These are phyloP conservation scores for Lasiodiplodia citricola DNA, from an alignment of 2,329 filamentous ascomycete genomes.

Conservation along the genomic window DNA sequence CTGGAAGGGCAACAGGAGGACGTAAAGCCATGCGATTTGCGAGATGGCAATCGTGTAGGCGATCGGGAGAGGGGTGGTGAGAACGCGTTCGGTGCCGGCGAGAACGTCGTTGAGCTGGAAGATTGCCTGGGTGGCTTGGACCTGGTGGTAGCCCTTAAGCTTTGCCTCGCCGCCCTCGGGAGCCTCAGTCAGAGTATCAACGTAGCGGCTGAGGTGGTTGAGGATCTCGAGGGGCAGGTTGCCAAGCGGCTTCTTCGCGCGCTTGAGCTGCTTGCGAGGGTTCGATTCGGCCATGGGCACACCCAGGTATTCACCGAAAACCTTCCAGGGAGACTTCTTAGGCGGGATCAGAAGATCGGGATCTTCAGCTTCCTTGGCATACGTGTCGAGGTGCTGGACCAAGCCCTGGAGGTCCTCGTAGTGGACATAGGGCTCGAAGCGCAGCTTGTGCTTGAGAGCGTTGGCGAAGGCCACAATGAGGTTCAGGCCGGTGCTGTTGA, in stretches of 20 bases:
- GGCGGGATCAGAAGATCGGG: constrained; percentile 43
- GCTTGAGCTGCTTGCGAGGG: constrained; percentile 78
- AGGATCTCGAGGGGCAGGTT: constrained; percentile 86
- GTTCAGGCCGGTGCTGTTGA: constrained; percentile 68
- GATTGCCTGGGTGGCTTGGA: constrained; percentile 64
- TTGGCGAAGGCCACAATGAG: constrained; percentile 78
- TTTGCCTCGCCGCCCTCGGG: constrained; percentile 52
- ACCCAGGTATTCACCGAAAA: constrained; percentile 73
- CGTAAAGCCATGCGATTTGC: constrained; percentile 86
- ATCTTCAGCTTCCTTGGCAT: constrained; percentile 66
- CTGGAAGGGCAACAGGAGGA: constrained; percentile 82
- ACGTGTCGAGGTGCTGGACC: constrained; percentile 75
- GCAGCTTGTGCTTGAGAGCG: constrained; percentile 79
- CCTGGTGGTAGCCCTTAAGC: constrained; percentile 62
- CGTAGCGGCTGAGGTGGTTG: constrained; percentile 70
- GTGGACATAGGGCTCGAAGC: constrained; percentile 80
- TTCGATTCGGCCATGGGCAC: constrained; percentile 78
- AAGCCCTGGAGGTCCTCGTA: constrained; percentile 76
- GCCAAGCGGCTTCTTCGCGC: constrained; percentile 72
- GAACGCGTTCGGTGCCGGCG: constrained; percentile 75
- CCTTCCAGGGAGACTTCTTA: constrained; percentile 61
- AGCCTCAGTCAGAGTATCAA: constrained; percentile 62
- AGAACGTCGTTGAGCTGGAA: constrained; percentile 73
- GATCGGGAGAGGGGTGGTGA: constrained; percentile 80
- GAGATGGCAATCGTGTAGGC: constrained; percentile 85